Base-by-base conservation (phyloP, 2,329 filamentous ascomycete species). In the Phialemoniopsis sp. region DNA sequence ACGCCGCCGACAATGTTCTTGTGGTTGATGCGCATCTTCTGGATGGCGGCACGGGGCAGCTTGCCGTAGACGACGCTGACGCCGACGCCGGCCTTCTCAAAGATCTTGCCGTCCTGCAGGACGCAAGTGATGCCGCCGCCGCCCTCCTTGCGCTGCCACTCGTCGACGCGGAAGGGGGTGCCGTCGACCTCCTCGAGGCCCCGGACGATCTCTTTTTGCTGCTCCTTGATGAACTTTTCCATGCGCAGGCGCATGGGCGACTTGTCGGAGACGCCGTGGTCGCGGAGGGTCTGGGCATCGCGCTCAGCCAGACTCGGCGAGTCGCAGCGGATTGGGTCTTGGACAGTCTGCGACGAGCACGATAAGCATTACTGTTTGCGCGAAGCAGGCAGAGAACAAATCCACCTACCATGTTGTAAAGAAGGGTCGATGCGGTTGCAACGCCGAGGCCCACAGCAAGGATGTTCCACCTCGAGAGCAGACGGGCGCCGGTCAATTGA, bases 241-340 rank as follows among this genome's bases (percentile, higher is more conserved):
- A 98, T 97, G 47, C 91, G 88, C 42, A 98, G 76, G 40, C 93
- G 89, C 91, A 98, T 97, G 3, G 93, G 90, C 13, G 91, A 96
- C 52, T 82, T 72, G 41, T 82, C 76, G 35, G 74, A 84, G 36
- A 97, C 76, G 47, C 81, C 80, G 41, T 80, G 76, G 60, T 93
- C 86, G 46, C 85, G 82, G 66, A 93, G 95, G 50, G 80, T 76
- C 46, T 89, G 74, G 47, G 79, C 81, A 62, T 97, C 93, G 53
- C 87, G 81, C 58, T 95, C 87, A 53, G 89, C 89, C 50, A 96
- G 87, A 31, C 85, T 78, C 21, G 86, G 74, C 34, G 67, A 56
- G 52, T 90, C 85, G 54, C 79, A 66, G 39, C 67, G 61, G 41
- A 64, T 50, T 38, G 66, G 59, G 41, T 69, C 62, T 37, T 63